phyloP scores from a whole-genome alignment of 73 alveolate genomes.

The Blepharisma stoltei region DNA sequence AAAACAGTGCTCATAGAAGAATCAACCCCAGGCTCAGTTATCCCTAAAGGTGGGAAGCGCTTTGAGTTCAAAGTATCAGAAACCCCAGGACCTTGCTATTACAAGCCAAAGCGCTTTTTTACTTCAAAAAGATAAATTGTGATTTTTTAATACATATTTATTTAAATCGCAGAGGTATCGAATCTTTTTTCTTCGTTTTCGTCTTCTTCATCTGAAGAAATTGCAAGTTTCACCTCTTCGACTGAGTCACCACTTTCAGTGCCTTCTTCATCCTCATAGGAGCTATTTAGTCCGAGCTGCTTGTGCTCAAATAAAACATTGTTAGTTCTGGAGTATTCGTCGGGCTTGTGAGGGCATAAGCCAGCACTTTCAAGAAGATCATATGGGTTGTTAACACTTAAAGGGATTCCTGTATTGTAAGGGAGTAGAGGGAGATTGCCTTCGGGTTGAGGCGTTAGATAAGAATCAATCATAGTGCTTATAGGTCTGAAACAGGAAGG shows the following conservation, averaged over 20 bases:
- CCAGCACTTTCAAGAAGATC: slow-evolving; percentile 16
- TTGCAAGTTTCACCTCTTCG: slow-evolving; percentile 16
- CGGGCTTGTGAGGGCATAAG: not conserved
- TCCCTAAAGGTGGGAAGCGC: no score
- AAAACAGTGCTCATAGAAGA: no score
- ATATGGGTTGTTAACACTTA: not conserved
- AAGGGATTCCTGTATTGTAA: slow-evolving; percentile 28
- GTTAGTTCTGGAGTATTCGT: not conserved
- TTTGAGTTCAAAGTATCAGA: no score
- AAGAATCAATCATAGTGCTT: not conserved
- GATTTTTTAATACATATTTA: no score
- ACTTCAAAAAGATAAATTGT: no score
- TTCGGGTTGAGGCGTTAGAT: not conserved
- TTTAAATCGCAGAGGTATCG: not conserved
- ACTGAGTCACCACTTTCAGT: not conserved
- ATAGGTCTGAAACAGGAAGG: slow-evolving; percentile 30
- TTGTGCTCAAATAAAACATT: slow-evolving; percentile 18
- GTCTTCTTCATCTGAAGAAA: not conserved
- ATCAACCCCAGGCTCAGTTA: no score
- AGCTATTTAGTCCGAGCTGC: slow-evolving; percentile 21
- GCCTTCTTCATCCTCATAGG: slow-evolving; percentile 30
- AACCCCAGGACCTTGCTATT: no score
- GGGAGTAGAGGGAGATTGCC: slow-evolving; percentile 18
- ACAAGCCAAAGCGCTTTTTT: no score
- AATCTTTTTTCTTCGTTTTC: slow-evolving; percentile 14